Base-by-base conservation (phyloP, 2,329 filamentous ascomycete genomes). In the Fusarium miscanthi region DNA sequence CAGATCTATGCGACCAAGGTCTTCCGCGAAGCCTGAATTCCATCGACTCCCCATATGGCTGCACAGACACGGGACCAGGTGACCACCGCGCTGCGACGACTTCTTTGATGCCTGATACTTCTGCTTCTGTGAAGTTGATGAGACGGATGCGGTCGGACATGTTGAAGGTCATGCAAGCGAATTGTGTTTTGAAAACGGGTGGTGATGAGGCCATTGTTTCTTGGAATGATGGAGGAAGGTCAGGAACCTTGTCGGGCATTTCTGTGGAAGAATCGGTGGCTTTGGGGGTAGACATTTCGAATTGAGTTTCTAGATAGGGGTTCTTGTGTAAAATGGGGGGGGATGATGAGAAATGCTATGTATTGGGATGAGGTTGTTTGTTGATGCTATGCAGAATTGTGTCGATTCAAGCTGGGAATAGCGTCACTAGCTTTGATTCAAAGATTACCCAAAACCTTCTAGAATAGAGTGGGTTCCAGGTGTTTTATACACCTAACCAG, bases 121-220 rank as follows among this genome's bases (percentile, higher is more conserved):
- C 69, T 4, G 8, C 3, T 23, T 72, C 31, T 3, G 45, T 33
- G 14, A 72, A 72, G 6, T 59, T 69, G 8, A 72, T 69, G 16
- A 72, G 54, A 19, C 63, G 45, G n/a, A 72, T 49, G 21, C 63
- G 53, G 14, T 72, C 54, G 1, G n/a, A 19, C 25, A 31, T 63
- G 25, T 57, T 46, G 8, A 72, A 49, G 8, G 49, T 67, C 21
- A 72, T 49, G 33, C 69, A 72, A 7, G 63, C 63, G 19, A 72
- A 69, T 16, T 48, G 41, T 5, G 63, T 64, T 30, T 49, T 54
- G 23, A 69, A 72, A 5, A 37, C 27, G 3, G 38, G 54, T 8
- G 53, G 64, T 10, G 38, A 17, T 8, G 56, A 41, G 31, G 57
- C 37, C n/a, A 69, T 33, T 8, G 69, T 64, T 23, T 72, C 68